phyloP scores from a whole-genome alignment of 768 basidiomycete species.

The Lactarius trivialis region DNA sequence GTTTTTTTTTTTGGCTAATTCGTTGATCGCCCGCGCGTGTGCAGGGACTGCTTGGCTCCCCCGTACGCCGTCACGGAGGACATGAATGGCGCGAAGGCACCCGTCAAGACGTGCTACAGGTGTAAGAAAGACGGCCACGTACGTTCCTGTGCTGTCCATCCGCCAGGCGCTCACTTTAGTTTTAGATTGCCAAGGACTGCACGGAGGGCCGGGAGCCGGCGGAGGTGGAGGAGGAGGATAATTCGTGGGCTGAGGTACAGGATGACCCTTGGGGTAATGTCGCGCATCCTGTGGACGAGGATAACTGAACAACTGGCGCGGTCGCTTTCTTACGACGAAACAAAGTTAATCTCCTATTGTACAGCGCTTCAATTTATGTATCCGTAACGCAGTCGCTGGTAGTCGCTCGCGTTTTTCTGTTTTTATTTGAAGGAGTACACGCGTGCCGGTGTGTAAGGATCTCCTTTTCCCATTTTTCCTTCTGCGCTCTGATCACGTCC shows the following conservation, averaged over 20 bases:
- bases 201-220: constrained; percentile 28
- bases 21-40: neutral
- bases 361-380: neutral
- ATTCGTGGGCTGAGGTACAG: constrained; percentile 17
- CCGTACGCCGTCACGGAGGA: constrained; percentile 48
- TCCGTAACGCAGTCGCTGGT: neutral
- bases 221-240: constrained; percentile 12
- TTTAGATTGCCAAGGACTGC: constrained; percentile 33
- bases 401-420: neutral
- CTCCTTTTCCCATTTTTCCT: neutral
- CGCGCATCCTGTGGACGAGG: constrained; percentile 1
- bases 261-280: constrained; percentile 9
- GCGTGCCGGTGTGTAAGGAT: neutral
- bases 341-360: neutral
- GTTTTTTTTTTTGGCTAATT: constrained; percentile 8
- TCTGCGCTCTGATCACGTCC: neutral
- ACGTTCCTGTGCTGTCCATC: no score
- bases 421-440: neutral
- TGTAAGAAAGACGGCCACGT: constrained; percentile 87
- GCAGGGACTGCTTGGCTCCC: constrained; percentile 76
- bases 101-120: constrained; percentile 80
- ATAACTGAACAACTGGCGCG: neutral
- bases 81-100: constrained; percentile 38
- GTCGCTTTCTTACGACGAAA: neutral
- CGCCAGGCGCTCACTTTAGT: neutral